Conservation (phyloP, 83 land plant genomes). For the Thuja plicata region DNA sequence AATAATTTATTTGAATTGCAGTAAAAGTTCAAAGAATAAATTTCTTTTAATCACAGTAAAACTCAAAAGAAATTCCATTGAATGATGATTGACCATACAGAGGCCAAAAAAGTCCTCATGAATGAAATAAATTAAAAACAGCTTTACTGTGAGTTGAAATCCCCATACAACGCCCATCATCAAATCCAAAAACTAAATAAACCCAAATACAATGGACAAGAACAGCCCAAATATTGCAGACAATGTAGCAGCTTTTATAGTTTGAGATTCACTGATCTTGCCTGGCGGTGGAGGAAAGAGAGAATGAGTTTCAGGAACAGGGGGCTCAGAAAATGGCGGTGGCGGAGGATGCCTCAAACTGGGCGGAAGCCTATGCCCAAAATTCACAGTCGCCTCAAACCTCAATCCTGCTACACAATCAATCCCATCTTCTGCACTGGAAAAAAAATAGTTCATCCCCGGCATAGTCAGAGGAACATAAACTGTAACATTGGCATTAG, state of each 20-base stretch:
- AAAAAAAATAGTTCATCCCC: conserved; percentile 56
- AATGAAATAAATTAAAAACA: no score
- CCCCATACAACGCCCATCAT: no score
- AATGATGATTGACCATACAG: no score
- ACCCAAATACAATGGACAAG: not conserved
- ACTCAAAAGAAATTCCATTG: no score
- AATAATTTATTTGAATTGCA: no score
- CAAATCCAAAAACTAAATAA: no score
- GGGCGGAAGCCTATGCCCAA: conserved; percentile 49
- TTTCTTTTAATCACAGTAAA: no score
- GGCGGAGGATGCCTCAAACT: conserved; percentile 22
- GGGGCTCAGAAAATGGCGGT: not conserved
- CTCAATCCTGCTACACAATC: conserved; percentile 56
- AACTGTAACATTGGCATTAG: conserved; percentile 23
- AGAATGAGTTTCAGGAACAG: not conserved
- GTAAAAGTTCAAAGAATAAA: no score
- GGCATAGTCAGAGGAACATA: conserved; percentile 43
- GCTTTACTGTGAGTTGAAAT: no score
- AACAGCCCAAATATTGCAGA: not conserved
- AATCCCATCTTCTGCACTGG: conserved; percentile 51
- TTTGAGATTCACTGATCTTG: not conserved
- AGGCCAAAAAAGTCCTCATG: no score
- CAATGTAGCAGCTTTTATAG: not conserved
- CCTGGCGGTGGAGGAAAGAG: not conserved
- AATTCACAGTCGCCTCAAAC: conserved; percentile 46